phyloP scores from a whole-genome alignment of 768 basidiomycete genomes.

The Mrakia hoshinonis region DNA sequence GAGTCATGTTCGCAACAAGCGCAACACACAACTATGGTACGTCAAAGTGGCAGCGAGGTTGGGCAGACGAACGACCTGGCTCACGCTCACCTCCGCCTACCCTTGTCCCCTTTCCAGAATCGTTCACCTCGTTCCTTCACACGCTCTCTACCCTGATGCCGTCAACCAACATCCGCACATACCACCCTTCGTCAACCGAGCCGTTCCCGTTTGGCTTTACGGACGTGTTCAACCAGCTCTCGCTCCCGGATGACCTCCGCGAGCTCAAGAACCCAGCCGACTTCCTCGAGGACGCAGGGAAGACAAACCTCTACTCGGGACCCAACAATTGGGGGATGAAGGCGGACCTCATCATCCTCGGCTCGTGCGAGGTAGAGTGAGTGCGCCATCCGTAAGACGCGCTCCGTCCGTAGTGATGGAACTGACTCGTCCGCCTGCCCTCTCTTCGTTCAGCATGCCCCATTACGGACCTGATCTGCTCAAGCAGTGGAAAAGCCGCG shows the following conservation, averaged over 20 bases:
- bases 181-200: not conserved
- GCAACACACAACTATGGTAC: not conserved
- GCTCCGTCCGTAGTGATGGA: not conserved
- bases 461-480: constrained; percentile 6
- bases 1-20: not conserved
- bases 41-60: not conserved
- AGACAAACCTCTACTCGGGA: constrained; percentile 32
- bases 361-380: constrained; percentile 47
- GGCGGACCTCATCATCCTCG: constrained; percentile 42
- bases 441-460: constrained; percentile 23
- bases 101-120: not conserved
- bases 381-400: constrained; percentile 12
- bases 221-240: constrained; percentile 19
- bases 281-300: constrained; percentile 37
- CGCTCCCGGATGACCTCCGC: constrained; percentile 1
- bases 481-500: constrained; percentile 8
- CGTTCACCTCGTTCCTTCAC: constrained; percentile 23
- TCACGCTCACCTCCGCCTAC: not conserved
- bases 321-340: constrained; percentile 22
- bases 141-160: not conserved
- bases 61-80: not conserved
- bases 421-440: not conserved
- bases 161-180: constrained; percentile 16
- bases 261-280: constrained; percentile 31
- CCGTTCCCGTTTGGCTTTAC: constrained; percentile 18